Evolutionary conservation across 2,329 filamentous ascomycete species (phyloP), one percentile per base, ranked within the genome.

Genomic region (Diaporthe capsici): DNA sequence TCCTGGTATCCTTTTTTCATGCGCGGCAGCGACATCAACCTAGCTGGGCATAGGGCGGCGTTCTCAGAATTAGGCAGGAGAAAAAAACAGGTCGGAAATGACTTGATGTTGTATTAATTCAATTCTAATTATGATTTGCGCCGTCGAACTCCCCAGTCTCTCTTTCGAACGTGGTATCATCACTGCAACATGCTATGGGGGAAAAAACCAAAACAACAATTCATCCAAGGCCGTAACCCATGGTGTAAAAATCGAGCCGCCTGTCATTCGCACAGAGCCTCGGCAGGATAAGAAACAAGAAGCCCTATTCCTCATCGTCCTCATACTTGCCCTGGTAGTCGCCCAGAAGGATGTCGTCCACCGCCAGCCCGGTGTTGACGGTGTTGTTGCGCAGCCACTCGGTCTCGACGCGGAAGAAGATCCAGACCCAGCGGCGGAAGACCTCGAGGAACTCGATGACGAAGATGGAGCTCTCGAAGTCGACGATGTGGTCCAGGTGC

Each of bases 321-420:
- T 90, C 90, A 75, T 87, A 84, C 81, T 93, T 94, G 76, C 89
- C 90, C 78, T 88, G 89, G 81, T 92, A 94, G 80, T 96, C 93
- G 17, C 92, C 93, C 47, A 97, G 87, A 70, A 96, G 85, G 72
- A 97, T 92, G 82, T 96, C 94, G 79, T 95, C 93, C 82, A 90
- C 80, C 81, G 88, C 82, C 83, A 92, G 78, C 83, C 92, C 84
- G 84, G 88, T 75, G 88, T 89, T 90, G 74, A 82, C 82, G 20
- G 85, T 86, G 25, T 71, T 71, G 78, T 85, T 89, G 85, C 92
- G 87, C 84, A 95, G 90, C 94, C 94, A 98, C 86, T 99, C 97
- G 31, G 95, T 96, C 87, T 99, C 97, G 55, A 98, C 93, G 13
- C 97, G 91, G 85, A 98, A 95, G 85, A 98, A 98, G 75, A 98